Evolutionary conservation across 2,329 filamentous ascomycete species (phyloP).

Genomic region (Raffaelea arxii): DNA sequence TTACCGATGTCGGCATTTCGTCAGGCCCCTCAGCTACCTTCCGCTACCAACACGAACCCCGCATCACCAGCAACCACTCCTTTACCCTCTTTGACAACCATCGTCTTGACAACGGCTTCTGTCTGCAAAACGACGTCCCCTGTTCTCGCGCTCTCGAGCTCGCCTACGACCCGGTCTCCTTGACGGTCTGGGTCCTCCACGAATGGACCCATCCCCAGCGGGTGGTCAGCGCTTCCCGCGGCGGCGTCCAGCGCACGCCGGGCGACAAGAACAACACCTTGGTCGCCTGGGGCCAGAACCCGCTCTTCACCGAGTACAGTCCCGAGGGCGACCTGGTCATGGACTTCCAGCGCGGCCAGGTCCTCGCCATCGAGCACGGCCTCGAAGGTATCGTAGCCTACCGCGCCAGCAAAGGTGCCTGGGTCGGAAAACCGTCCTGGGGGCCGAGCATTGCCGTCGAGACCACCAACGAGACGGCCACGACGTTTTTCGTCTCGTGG

Average conservation of each 20-base stretch:
- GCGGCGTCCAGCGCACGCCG: slow-evolving; percentile 21
- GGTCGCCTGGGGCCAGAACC: slow-evolving; percentile 36
- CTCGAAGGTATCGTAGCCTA: slow-evolving; percentile 20
- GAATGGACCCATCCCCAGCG: slow-evolving; percentile 27
- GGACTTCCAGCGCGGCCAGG: slow-evolving; percentile 21
- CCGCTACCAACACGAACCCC: slow-evolving; percentile 38
- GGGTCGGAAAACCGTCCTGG: slow-evolving; percentile 15
- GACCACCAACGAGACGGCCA: slow-evolving; percentile 8
- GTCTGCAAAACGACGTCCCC: neutral
- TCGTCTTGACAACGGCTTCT: slow-evolving; percentile 13
- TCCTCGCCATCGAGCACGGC: slow-evolving; percentile 2
- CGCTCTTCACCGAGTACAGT: slow-evolving; percentile 35
- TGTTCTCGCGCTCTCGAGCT: slow-evolving; percentile 25
- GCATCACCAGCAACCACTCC: slow-evolving; percentile 19
- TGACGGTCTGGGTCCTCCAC: slow-evolving; percentile 30
- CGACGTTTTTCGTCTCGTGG: slow-evolving; percentile 18
- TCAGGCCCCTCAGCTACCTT: slow-evolving; percentile 27
- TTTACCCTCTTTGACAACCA: slow-evolving; percentile 40
- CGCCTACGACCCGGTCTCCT: slow-evolving; percentile 25
- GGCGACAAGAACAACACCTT: slow-evolving; percentile 32
- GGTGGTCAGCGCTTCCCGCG: slow-evolving; percentile 28
- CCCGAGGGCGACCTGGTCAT: slow-evolving; percentile 27
- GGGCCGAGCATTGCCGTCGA: slow-evolving; percentile 10
- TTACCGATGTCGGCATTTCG: slow-evolving; percentile 22
- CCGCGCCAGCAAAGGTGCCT: slow-evolving; percentile 16